phyloP scores from a whole-genome alignment of 345 rosid species.

The Diplotaxis tenuifolia region DNA sequence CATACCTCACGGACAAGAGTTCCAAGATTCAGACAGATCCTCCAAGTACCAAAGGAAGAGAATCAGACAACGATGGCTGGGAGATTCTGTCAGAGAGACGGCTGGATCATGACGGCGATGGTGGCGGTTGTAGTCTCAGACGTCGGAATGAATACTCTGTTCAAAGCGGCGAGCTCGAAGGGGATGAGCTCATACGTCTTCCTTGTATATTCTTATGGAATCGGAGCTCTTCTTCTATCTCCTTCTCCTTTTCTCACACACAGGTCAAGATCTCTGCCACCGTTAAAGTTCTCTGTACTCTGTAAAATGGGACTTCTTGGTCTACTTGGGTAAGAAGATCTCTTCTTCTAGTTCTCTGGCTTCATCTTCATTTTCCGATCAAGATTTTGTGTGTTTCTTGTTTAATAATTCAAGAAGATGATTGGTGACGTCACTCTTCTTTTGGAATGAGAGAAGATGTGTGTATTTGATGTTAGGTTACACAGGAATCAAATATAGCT shows the following conservation, averaged over 20 bases:
- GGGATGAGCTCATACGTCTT: conserved; percentile 50
- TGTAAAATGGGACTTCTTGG: conserved; percentile 46
- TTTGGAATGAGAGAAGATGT: conserved; percentile 39
- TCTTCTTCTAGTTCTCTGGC: not conserved
- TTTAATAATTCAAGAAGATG: not conserved
- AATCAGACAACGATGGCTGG: conserved; percentile 2
- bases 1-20: not conserved
- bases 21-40: not conserved
- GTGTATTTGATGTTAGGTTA: conserved; percentile 37
- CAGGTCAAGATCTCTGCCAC: conserved; percentile 42
- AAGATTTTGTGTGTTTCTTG: not conserved
- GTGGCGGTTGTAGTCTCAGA: conserved; percentile 33
- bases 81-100: conserved; percentile 24
- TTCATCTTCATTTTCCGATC: not conserved
- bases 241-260: conserved; percentile 44
- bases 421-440: not conserved
- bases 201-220: conserved; percentile 42
- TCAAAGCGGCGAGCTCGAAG: conserved; percentile 46
- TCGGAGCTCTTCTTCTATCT: conserved; percentile 47
- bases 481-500: conserved; percentile 53
- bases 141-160: conserved; percentile 38
- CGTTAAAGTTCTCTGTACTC: conserved; percentile 33
- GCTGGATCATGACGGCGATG: conserved; percentile 45
- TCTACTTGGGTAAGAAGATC: conserved; percentile 42
- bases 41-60: not conserved